Evolutionary conservation across 202 grass and related monocot species (phyloP), one percentile per base, ranked within the genome.

Genomic region (Miscanthus sacchariflorus): DNA sequence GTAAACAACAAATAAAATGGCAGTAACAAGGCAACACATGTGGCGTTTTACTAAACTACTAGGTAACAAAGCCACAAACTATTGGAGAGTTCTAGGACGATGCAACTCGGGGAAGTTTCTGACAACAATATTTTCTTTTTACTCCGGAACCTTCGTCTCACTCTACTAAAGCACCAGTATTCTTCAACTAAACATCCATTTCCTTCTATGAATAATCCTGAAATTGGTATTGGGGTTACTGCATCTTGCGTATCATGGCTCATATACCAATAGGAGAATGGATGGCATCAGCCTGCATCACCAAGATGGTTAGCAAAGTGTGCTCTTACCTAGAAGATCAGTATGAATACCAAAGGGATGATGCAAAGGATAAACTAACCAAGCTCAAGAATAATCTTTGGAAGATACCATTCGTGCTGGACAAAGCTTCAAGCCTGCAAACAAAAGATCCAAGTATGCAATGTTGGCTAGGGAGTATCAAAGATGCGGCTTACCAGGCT

Each of bases 271-370:
- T 90, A 71, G 88, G 78, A 86, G 88, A 79, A 49, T 82, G 78
- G 71, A 38, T 90, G 0, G 83, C 78, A 2, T 77, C 83, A 63
- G 78, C 88, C 3, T 46, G 52, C 21, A 81, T 90, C 39, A 10
- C 63, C 48, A 90, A 50, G 77, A 52, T 87, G 19, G 84, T 87
- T 49, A 81, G 83, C 21, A 54, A 84, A 21, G 52, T 69, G 10
- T 91, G 80, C 25, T 84, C 80, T 78, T 87, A 59, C 36, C 30
- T 59, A 24, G 89, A 59, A 19, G 84, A 87, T 74, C 89, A 80
- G 56, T 87, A 79, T 19, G 79, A 87, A 74, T 90, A 84, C 84
- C 84, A 87, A 39, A 35, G 43, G 58, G 19, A 73, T 45, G 89
- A 87, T 4, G 46, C 74, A 58, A 84, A 79, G 80, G 56, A 83